These are phyloP conservation scores for Lathyrus aphaca DNA, from an alignment of 306 rosid species.

Conservation along the genomic window DNA sequence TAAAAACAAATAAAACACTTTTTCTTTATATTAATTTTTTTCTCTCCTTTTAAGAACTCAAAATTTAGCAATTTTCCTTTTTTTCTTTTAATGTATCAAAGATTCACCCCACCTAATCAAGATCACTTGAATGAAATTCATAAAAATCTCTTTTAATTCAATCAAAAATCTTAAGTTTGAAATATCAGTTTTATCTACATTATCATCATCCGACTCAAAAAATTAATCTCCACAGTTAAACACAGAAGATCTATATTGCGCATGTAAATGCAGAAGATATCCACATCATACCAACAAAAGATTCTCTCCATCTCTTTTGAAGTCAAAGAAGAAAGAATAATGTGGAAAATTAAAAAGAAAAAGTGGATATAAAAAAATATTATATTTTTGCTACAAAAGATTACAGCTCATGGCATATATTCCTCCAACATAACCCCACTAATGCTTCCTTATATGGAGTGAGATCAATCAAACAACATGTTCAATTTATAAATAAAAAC, in stretches of 20 bases:
- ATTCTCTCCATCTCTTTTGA: slow-evolving; percentile 70
- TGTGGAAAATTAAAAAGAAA: slow-evolving; percentile 19
- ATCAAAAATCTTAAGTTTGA: no score
- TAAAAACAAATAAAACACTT: slow-evolving; percentile 92
- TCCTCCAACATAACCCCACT: slow-evolving; percentile 90
- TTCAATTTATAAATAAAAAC: slow-evolving; percentile 53
- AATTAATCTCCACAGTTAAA: no score
- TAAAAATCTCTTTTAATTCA: no score
- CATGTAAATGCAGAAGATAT: no score
- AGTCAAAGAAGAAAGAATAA: slow-evolving; percentile 66
- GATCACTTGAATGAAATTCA: no score
- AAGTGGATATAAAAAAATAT: slow-evolving; percentile 31
- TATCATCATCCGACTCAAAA: no score
- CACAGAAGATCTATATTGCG: no score
- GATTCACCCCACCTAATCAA: slow-evolving; percentile 64
- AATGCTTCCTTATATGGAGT: slow-evolving; percentile 92
- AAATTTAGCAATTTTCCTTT: slow-evolving; percentile 67
- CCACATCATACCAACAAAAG: slow-evolving; percentile 38
- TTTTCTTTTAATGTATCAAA: slow-evolving; percentile 59
- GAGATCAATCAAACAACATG: slow-evolving; percentile 66
- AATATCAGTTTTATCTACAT: no score
- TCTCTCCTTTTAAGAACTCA: slow-evolving; percentile 85
- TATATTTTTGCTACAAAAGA: not conserved
- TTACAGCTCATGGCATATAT: slow-evolving; percentile 91
- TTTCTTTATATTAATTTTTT: slow-evolving; percentile 48